Evolutionary conservation across 805 yeast species (phyloP).

Genomic region (Kluyveromyces nonfermentans): DNA sequence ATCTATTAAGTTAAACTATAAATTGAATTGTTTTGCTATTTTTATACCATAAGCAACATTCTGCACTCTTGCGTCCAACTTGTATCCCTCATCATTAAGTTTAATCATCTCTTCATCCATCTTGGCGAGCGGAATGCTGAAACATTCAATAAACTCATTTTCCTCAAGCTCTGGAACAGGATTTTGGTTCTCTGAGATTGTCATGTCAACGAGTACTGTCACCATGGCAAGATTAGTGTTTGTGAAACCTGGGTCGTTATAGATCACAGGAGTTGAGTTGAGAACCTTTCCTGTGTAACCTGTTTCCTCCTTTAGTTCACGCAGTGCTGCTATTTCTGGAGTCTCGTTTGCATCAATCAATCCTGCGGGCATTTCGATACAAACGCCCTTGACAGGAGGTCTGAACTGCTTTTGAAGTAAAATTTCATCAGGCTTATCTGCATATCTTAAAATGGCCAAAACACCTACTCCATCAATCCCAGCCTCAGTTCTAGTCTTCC

Average conservation of each 20-base stretch:
- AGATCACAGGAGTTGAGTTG: slow-evolving; percentile 40
- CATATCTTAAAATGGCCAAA: slow-evolving; percentile 54
- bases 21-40: slow-evolving; percentile 36
- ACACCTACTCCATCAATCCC: slow-evolving; percentile 88
- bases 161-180: slow-evolving; percentile 79
- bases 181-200: slow-evolving; percentile 50
- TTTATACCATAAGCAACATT: slow-evolving; percentile 76
- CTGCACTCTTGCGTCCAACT: slow-evolving; percentile 79
- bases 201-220: slow-evolving; percentile 65
- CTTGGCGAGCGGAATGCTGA: slow-evolving; percentile 53
- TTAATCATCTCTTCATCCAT: slow-evolving; percentile 46
- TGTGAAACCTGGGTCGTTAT: slow-evolving; percentile 80
- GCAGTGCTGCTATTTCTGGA: slow-evolving; percentile 67
- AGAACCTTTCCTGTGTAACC: slow-evolving; percentile 71
- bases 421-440: slow-evolving; percentile 40
- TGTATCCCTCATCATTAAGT: slow-evolving; percentile 56
- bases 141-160: slow-evolving; percentile 86
- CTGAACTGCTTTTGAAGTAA: slow-evolving; percentile 84
- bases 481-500: slow-evolving; percentile 55
- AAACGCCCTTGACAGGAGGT: slow-evolving; percentile 83
- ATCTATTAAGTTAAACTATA: slow-evolving; percentile 2
- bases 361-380: slow-evolving; percentile 95
- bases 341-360: slow-evolving; percentile 77
- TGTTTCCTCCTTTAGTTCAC: slow-evolving; percentile 88
- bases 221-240: slow-evolving; percentile 81